phyloP scores from a whole-genome alignment of 768 basidiomycete species.

The Hebeloma cylindrosporum region DNA sequence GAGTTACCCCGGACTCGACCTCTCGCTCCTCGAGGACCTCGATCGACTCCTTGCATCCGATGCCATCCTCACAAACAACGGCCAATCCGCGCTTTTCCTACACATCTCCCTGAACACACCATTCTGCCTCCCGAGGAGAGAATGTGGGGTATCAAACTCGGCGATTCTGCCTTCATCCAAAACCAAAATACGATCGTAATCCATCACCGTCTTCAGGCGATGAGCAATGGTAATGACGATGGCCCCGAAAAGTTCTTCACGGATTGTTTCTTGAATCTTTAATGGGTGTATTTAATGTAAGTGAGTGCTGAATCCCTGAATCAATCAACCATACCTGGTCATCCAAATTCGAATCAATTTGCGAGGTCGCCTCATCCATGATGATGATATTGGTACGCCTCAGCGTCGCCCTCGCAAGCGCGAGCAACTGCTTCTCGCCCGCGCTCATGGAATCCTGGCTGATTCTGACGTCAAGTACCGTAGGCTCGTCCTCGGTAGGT shows the following conservation, averaged over 20 bases:
- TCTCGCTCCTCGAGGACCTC: slow-evolving; percentile 10
- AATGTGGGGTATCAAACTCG: slow-evolving; percentile 72
- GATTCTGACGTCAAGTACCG: slow-evolving; percentile 59
- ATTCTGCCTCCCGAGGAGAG: slow-evolving; percentile 50
- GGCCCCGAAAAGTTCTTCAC: slow-evolving; percentile 66
- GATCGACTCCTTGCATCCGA: slow-evolving; percentile 9
- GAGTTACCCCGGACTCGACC: slow-evolving; percentile 12
- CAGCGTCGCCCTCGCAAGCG: slow-evolving; percentile 67
- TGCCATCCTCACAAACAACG: slow-evolving; percentile 31
- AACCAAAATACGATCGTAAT: slow-evolving; percentile 76
- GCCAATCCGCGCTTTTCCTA: slow-evolving; percentile 57
- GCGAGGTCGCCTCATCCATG: slow-evolving; percentile 78
- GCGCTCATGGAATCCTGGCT: slow-evolving; percentile 68
- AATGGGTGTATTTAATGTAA: neutral
- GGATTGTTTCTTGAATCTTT: slow-evolving; percentile 71
- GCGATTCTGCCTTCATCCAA: slow-evolving; percentile 67
- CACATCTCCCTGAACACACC: slow-evolving; percentile 73
- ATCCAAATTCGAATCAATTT: slow-evolving; percentile 70
- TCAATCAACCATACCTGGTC: slow-evolving; percentile 48
- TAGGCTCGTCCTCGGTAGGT: slow-evolving; percentile 30
- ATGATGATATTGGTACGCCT: slow-evolving; percentile 66
- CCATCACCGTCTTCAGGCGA: slow-evolving; percentile 72
- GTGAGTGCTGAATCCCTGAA: slow-evolving; percentile 1
- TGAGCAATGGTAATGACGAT: slow-evolving; percentile 87
- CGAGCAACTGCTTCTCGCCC: slow-evolving; percentile 76